These are phyloP conservation scores for Rhynchosporium secalis DNA, from an alignment of 2,329 filamentous ascomycete species.

Conservation along the genomic window DNA sequence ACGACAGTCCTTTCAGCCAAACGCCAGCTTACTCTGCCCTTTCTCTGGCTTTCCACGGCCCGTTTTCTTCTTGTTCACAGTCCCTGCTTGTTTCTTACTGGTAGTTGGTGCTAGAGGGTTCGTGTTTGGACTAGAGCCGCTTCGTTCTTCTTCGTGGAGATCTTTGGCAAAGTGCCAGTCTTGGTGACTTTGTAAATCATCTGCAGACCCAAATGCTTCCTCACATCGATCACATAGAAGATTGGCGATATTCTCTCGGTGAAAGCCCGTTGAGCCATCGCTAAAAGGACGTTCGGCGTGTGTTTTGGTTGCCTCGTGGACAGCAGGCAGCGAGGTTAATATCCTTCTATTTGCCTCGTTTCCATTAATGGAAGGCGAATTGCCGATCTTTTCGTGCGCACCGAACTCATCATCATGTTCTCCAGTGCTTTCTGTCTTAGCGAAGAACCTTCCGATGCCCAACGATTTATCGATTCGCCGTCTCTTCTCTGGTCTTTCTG, in stretches of 20 bases:
- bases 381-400: constrained; percentile 29
- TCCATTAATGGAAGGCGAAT: constrained; percentile 23
- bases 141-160: constrained; percentile 57
- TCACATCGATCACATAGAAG: constrained; percentile 66
- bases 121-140: constrained; percentile 13
- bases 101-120: constrained; percentile 22
- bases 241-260: constrained; percentile 42
- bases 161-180: constrained; percentile 96
- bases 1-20: constrained; percentile 41
- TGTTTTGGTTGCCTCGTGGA: constrained; percentile 38
- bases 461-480: constrained; percentile 33
- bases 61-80: constrained; percentile 36
- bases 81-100: constrained; percentile 38
- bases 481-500: constrained; percentile 38
- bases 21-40: constrained; percentile 61
- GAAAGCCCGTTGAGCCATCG: constrained; percentile 33
- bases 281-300: constrained; percentile 26
- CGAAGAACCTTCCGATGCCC: constrained; percentile 39
- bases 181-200: constrained; percentile 71
- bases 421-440: constrained; percentile 33
- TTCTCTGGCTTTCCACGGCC: constrained; percentile 46
- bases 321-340: constrained; percentile 20
- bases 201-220: constrained; percentile 55
- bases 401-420: constrained; percentile 38
- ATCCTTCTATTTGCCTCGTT: constrained; percentile 22